These are phyloP conservation scores for Lentinula novae-zelandiae DNA, from an alignment of 1,284 basidiomycete species.

Conservation along the genomic window DNA sequence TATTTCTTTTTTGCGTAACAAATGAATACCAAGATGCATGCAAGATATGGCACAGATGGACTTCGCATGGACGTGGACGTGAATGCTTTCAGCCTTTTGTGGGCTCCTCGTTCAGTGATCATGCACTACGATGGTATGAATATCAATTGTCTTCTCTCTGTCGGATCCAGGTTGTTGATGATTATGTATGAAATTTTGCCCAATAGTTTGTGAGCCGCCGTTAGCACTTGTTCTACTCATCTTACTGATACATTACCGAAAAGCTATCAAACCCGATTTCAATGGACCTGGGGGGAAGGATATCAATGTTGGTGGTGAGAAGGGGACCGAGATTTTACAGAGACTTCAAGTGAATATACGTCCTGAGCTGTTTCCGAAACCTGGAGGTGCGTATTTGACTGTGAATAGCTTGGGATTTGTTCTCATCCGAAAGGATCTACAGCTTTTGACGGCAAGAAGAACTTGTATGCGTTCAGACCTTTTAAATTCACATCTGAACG, in stretches of 20 bases:
- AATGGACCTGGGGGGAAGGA: slow-evolving; percentile 1
- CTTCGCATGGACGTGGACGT: neutral
- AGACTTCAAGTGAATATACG: slow-evolving; percentile 22
- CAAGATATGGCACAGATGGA: slow-evolving; percentile 9
- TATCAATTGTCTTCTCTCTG: neutral
- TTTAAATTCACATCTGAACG: slow-evolving; percentile 21
- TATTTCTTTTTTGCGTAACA: neutral
- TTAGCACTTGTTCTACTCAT: neutral
- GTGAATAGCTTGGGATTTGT: neutral
- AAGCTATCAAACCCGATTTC: slow-evolving; percentile 13
- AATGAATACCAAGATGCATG: neutral
- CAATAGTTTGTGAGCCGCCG: slow-evolving; percentile 9
- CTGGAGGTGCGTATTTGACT: slow-evolving; percentile 20
- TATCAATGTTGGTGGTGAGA: slow-evolving; percentile 20
- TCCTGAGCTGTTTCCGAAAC: slow-evolving; percentile 22
- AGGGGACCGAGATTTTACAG: slow-evolving; percentile 26
- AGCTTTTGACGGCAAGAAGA: slow-evolving; percentile 34
- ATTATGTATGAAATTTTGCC: neutral
- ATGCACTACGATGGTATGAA: slow-evolving; percentile 13
- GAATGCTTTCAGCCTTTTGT: slow-evolving; percentile 10
- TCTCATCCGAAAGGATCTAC: neutral
- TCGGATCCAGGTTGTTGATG: neutral
- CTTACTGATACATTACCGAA: neutral
- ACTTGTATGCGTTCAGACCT: slow-evolving; percentile 25
- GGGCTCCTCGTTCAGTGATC: slow-evolving; percentile 7